Evolutionary conservation across 2,329 filamentous ascomycete genomes (phyloP).

Genomic region (Colletotrichum trifolii): DNA sequence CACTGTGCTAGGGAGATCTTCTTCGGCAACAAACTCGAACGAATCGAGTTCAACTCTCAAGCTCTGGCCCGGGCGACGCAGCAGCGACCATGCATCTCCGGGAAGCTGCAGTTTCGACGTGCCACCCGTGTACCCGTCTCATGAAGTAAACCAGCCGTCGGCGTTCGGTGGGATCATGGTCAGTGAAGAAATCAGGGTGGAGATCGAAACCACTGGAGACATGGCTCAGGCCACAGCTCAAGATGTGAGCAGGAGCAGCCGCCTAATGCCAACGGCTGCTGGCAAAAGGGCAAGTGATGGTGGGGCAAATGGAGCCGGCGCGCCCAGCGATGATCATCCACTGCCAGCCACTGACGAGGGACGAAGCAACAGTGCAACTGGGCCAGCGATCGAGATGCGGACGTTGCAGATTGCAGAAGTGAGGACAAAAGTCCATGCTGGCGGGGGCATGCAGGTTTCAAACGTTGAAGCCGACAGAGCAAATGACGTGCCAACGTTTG

Average conservation of each 20-base stretch:
- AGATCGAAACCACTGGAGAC: conserved; percentile 48
- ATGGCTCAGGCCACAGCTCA: conserved; percentile 19
- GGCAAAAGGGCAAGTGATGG: conserved; percentile 15
- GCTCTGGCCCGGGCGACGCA: conserved; percentile 43
- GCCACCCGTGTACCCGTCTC: conserved; percentile 33
- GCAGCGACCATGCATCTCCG: conserved; percentile 34
- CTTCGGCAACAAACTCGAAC: conserved; percentile 41
- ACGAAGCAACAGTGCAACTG: conserved; percentile 13
- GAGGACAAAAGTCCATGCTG: conserved; percentile 39
- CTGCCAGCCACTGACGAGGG: conserved; percentile 9
- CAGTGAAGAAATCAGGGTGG: conserved; percentile 70
- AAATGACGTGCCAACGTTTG: conserved; percentile 52
- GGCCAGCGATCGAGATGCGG: conserved; percentile 42
- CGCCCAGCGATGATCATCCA: conserved; percentile 2
- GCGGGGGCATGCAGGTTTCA: conserved; percentile 42
- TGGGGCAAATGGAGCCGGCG: conserved; percentile 32
- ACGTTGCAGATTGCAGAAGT: conserved; percentile 37
- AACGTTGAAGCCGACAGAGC: conserved; percentile 49
- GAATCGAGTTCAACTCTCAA: conserved; percentile 47
- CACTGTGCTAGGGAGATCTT: conserved; percentile 40
- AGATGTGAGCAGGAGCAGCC: conserved; percentile 39
- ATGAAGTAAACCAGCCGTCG: conserved; percentile 33
- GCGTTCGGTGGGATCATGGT: conserved; percentile 69
- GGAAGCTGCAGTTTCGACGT: conserved; percentile 31
- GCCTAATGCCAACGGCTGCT: conserved; percentile 16